Percentiles rank a stretch among this genome's conserved stretches.
Conservation (phyloP, 2,329 filamentous ascomycete genomes). For the Epichloe sp. region DNA sequence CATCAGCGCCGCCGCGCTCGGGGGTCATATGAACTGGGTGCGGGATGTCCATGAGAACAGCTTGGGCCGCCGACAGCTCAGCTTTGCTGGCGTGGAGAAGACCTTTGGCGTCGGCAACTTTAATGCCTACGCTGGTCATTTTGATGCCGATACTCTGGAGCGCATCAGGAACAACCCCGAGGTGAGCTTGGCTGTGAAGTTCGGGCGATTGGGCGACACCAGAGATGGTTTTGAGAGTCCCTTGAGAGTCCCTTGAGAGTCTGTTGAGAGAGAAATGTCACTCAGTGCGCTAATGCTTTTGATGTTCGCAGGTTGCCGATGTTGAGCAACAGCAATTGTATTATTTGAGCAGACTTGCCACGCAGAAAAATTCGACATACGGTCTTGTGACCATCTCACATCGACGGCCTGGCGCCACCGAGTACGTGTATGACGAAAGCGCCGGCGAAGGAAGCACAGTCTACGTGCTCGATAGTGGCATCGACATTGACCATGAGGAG, state of each 20-base stretch:
- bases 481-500: conserved; percentile 31
- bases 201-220: too few relatives aligned
- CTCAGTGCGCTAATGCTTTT: too few relatives aligned
- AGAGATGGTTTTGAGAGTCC: too few relatives aligned
- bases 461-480: conserved; percentile 44
- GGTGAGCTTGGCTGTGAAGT: conserved; percentile 14
- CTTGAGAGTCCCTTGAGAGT: too few relatives aligned
- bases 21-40: conserved; percentile 22
- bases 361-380: conserved; percentile 26
- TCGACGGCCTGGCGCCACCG: conserved; percentile 17
- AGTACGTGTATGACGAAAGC: conserved; percentile 28
- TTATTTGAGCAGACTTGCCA: conserved; percentile 13
- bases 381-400: conserved; percentile 33
- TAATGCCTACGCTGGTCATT: conserved; percentile 29
- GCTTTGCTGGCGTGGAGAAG: conserved; percentile 18
- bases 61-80: conserved; percentile 20
- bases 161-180: conserved; percentile 25
- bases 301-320: conserved; percentile 15
- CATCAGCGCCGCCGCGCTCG: conserved; percentile 17
- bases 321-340: conserved; percentile 20
- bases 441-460: conserved; percentile 30
- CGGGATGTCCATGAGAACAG: conserved; percentile 18
- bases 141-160: conserved; percentile 28
- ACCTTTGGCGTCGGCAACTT: conserved; percentile 20
- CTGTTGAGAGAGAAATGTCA: too few relatives aligned